Conservation (phyloP, 257 asterid genomes). For the Gentiana dahurica region DNA sequence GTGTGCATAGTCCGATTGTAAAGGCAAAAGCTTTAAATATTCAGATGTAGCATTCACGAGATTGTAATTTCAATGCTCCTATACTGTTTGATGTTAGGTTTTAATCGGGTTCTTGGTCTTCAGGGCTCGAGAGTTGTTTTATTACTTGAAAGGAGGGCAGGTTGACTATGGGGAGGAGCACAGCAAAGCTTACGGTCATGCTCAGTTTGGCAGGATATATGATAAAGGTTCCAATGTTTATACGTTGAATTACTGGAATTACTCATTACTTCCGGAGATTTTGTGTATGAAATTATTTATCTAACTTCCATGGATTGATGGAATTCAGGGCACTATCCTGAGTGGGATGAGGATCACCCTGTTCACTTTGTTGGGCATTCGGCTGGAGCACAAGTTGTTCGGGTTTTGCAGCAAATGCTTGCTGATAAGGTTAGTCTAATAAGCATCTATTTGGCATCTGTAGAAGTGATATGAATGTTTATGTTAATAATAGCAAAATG, state of each 20-base stretch:
- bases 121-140: constrained; percentile 95
- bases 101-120: constrained; percentile 21
- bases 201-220: constrained; percentile 66
- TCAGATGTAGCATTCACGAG: too few species aligned
- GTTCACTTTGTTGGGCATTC: constrained; percentile 96
- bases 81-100: constrained; percentile 1
- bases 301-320: not conserved
- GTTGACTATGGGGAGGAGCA: constrained; percentile 97
- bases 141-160: constrained; percentile 91
- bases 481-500: constrained; percentile 1
- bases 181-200: constrained; percentile 81
- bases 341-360: constrained; percentile 95
- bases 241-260: too few species aligned
- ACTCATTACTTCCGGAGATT: not conserved
- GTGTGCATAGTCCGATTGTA: too few species aligned
- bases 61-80: not conserved
- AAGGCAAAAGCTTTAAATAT: too few species aligned
- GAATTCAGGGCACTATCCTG: constrained; percentile 73
- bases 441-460: not conserved
- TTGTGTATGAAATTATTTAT: not conserved
- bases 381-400: constrained; percentile 91
- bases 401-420: constrained; percentile 97
- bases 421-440: constrained; percentile 56
- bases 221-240: constrained; percentile 41
- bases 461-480: not conserved